Conservation (phyloP, 108 stramenopile genomes). For the Cyclotella sp. region DNA sequence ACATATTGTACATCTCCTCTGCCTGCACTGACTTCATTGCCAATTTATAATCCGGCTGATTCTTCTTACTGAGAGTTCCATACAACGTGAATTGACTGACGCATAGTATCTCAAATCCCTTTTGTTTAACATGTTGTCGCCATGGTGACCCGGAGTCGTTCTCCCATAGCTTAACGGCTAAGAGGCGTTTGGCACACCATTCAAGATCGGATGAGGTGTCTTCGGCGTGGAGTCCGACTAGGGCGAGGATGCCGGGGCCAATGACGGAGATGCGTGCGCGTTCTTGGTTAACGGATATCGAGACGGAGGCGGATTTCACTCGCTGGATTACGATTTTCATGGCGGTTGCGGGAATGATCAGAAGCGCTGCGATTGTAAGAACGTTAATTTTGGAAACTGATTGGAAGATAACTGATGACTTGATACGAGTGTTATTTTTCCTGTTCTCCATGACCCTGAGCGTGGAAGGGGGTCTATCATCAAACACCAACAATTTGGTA, state of each 20-base stretch:
- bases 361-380: background rate
- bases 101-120: conserved; percentile 69
- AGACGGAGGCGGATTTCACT: conserved; percentile 90
- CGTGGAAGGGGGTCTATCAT: no score
- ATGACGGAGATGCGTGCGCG: conserved; percentile 63
- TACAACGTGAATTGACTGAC: conserved; percentile 91
- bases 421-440: no score
- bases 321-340: conserved; percentile 89
- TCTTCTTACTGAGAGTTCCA: conserved; percentile 81
- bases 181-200: conserved; percentile 75
- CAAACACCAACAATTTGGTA: no score
- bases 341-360: conserved; percentile 19
- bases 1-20: conserved; percentile 66
- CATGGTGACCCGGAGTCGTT: conserved; percentile 75
- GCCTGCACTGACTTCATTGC: conserved; percentile 83
- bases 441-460: no score
- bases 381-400: background rate
- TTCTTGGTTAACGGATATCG: conserved; percentile 60
- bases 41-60: conserved; percentile 87
- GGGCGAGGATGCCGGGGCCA: conserved; percentile 74
- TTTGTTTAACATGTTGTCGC: conserved; percentile 83
- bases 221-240: conserved; percentile 81
- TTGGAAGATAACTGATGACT: background rate
- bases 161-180: conserved; percentile 81
- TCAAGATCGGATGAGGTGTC: conserved; percentile 72